Evolutionary conservation across 306 rosid species (phyloP), one percentile per base, ranked within the genome.

Genomic region (Cucurbita pepo): DNA sequence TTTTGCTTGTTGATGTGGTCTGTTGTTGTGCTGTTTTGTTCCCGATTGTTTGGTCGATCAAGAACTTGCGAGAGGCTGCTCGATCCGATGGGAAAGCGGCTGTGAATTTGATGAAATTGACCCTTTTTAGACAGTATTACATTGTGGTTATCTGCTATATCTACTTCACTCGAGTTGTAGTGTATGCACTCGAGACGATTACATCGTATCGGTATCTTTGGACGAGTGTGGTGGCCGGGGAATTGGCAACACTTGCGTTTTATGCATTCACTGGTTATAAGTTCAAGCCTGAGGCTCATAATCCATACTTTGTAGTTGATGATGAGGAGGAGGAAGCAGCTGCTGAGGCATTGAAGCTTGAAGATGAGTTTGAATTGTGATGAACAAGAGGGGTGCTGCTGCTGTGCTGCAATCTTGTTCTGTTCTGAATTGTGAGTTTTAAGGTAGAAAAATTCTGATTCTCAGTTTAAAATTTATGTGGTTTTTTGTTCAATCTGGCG

Each of bases 321-420:
- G 98, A 93, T 54, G 98, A 93, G 70, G 98, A 93, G 82, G 98
- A 93, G 79, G 96, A 93, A 82, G 98, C 98, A 43, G 98, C 98
- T 0, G 96, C 89, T 0, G 98, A 93, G 84, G 88, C 89, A 12
- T 78, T 93, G 83, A 93, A 93, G 93, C 91, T 90, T 62, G 97
- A 93, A 71, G 98, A 90, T 76, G 98, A 93, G 79, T 90, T 93
- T 21, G 98, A 93, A 71, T 87, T 93, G 87, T 93, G 74, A 88
- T 64, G 69, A 62, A 37, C 48, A 36, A 50, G 47, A 36, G 40
- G 58, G 22, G 34, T 30, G 34, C 34, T 25, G 30, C 30, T 30
- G 34, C 34, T 30, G 8, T 69, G 74, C 12, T 22, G 74, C 57
- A 37, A 53, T 30, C 10, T 59, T 16, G 63, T 54, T 18, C 51